phyloP scores from a whole-genome alignment of 1,139 yeast genomes.

The Candida albicans region DNA sequence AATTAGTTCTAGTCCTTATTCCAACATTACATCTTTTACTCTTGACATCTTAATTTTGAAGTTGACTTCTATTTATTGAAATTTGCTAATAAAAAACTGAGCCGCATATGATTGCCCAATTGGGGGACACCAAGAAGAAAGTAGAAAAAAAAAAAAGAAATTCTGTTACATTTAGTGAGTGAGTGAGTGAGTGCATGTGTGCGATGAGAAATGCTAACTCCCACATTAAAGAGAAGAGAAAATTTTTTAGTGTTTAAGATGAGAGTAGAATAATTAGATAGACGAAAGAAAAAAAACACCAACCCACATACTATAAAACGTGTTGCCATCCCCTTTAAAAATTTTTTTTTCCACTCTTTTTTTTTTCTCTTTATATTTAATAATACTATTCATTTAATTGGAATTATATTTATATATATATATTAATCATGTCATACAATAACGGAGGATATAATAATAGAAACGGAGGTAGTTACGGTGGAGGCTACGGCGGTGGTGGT shows the following conservation, averaged over 20 bases:
- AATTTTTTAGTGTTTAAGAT: neutral
- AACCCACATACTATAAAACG: too few relatives aligned
- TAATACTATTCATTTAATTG: neutral
- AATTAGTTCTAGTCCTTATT: too few relatives aligned
- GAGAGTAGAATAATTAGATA: too few relatives aligned
- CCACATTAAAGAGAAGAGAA: too few relatives aligned
- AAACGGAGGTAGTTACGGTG: constrained; percentile 15
- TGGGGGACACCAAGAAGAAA: neutral
- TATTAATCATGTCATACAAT: constrained; percentile 17
- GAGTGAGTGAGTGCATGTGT: too few relatives aligned
- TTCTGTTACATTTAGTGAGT: neutral
- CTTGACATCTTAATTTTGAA: too few relatives aligned
- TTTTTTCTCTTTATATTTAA: neutral
- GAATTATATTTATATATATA: neutral
- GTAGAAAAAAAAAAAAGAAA: neutral
- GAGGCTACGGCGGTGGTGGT: constrained; percentile 16
- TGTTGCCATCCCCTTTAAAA: neutral
- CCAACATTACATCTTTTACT: too few relatives aligned
- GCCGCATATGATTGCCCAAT: too few relatives aligned
- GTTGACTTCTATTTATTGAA: too few relatives aligned
- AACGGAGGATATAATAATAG: constrained; percentile 22
- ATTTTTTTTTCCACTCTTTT: constrained; percentile 4
- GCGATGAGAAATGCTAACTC: too few relatives aligned
- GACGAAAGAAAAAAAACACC: too few relatives aligned
- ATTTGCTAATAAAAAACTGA: too few relatives aligned